Base-by-base conservation (phyloP, 495 filamentous ascomycete species). In the Penicillium nucicola region DNA sequence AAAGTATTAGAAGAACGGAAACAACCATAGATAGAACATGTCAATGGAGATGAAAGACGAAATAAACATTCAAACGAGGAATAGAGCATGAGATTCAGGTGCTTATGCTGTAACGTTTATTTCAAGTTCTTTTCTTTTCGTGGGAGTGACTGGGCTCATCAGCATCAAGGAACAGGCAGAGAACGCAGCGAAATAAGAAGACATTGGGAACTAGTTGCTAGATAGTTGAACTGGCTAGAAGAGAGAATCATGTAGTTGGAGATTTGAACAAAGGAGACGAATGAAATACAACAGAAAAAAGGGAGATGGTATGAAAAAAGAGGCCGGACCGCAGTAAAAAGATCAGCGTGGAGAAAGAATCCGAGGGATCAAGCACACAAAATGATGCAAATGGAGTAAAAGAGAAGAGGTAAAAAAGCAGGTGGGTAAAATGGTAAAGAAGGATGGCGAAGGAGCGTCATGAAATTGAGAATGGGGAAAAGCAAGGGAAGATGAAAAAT, bases 211-310 rank as follows among this genome's bases (percentile, higher is more conserved):
- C 57, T 68, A 57, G 42, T 52, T 58, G 57, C 59, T 70, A 61
- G 59, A 58, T 62, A 62, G 48, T 60, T 71, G 63, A 56, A 70
- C 65, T 71, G 59, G 68, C 67, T 69, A 69, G 63, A 49, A 52
- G 52, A 44, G 48, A 57, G 51, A 53, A 62, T 66, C 66, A 67
- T 65, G 59, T 67, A 67, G 57, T 69, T 63, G 55, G 45, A 56
- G 53, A 53, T 60, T 49, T 57, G 61, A 59, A 71, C 62, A 65
- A 66, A 70, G 49, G 59, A 70, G 57, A 71, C 55, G 58, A 61
- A 61, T 64, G 64, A 64, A 61, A 59, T 67, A 67, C 66, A 70
- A 49, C 50, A 54, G 49, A 59, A 63, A 60, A 57, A 46, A 33
- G 55, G 56, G 57, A 66, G 58, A 65, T 72, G 67, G 67, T 70